These are phyloP conservation scores for Psilocybe cyanescens DNA, from an alignment of 768 basidiomycete genomes.

Conservation along the genomic window DNA sequence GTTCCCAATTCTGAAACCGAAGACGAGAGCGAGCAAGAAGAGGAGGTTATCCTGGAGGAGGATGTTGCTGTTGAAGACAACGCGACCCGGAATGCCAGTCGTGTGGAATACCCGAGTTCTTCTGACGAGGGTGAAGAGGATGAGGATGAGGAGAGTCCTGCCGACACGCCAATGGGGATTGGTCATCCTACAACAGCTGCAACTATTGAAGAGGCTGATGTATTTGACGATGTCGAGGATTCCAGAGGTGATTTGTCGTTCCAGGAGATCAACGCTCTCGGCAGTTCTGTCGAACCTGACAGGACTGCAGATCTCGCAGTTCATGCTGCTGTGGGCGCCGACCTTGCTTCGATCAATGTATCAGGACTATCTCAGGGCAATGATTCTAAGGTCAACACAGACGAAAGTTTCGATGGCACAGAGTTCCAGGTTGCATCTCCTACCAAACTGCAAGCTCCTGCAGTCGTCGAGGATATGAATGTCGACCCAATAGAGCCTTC, in stretches of 20 bases:
- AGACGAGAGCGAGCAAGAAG: slow-evolving; percentile 40
- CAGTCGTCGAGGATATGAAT: background rate
- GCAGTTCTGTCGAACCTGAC: slow-evolving; percentile 36
- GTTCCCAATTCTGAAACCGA: slow-evolving; percentile 32
- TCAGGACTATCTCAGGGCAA: background rate
- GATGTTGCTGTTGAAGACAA: slow-evolving; percentile 24
- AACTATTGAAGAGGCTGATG: background rate
- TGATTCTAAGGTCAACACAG: slow-evolving; percentile 7
- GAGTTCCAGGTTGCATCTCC: slow-evolving; percentile 2
- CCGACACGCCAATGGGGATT: background rate
- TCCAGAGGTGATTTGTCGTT: slow-evolving; percentile 27
- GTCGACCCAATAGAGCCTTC: slow-evolving; percentile 50
- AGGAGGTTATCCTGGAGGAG: slow-evolving; percentile 39
- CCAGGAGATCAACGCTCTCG: slow-evolving; percentile 30
- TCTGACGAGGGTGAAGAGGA: slow-evolving; percentile 42
- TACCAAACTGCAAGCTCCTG: background rate
- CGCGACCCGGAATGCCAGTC: slow-evolving; percentile 5
- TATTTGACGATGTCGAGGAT: slow-evolving; percentile 4
- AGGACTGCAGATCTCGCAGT: slow-evolving; percentile 36
- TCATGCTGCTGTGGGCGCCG: slow-evolving; percentile 35
- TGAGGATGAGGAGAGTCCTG: slow-evolving; percentile 21
- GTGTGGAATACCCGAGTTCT: slow-evolving; percentile 25
- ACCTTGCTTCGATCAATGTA: slow-evolving; percentile 22
- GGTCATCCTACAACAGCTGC: background rate
- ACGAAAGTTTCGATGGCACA: slow-evolving; percentile 17